Conservation (phyloP, 306 rosid species). For the Gastrolobium bilobum region DNA sequence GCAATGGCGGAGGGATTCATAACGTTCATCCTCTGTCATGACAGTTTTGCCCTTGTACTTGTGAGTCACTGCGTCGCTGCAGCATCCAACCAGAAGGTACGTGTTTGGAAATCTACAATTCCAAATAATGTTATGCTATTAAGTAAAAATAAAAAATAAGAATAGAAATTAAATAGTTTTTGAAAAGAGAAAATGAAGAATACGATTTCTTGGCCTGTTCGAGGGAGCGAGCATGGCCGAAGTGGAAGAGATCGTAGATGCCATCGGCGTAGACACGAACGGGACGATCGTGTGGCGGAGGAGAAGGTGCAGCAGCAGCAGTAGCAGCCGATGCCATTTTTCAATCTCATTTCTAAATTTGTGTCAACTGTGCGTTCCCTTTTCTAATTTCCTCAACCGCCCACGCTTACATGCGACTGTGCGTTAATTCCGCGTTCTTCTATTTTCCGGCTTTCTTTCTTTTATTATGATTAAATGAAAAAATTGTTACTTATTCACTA, state of each 20-base stretch:
- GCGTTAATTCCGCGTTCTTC: no score
- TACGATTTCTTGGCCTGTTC: constrained; percentile 98
- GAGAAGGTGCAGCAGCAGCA: no score
- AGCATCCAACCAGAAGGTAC: constrained; percentile 88
- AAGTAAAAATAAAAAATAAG: no score
- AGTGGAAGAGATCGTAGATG: constrained; percentile 99
- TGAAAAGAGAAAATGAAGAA: background rate
- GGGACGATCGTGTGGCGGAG: constrained; percentile 59
- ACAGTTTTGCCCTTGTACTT: constrained; percentile 93
- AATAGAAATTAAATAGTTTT: background rate
- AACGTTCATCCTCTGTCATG: constrained; percentile 92
- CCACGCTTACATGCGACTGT: no score
- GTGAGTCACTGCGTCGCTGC: constrained; percentile 88
- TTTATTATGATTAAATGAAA: no score
- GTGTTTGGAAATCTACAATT: constrained; percentile 79
- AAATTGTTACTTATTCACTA: no score
- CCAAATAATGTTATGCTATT: no score
- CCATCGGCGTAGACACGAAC: constrained; percentile 96
- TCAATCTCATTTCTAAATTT: no score
- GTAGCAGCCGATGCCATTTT: no score
- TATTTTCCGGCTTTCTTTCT: no score
- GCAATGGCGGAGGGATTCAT: constrained; percentile 98
- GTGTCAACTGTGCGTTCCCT: no score
- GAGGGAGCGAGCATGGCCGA: constrained; percentile 98
- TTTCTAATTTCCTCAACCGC: no score